Conservation (phyloP, 169 alveolate genomes). For the Plasmodium inui region DNA sequence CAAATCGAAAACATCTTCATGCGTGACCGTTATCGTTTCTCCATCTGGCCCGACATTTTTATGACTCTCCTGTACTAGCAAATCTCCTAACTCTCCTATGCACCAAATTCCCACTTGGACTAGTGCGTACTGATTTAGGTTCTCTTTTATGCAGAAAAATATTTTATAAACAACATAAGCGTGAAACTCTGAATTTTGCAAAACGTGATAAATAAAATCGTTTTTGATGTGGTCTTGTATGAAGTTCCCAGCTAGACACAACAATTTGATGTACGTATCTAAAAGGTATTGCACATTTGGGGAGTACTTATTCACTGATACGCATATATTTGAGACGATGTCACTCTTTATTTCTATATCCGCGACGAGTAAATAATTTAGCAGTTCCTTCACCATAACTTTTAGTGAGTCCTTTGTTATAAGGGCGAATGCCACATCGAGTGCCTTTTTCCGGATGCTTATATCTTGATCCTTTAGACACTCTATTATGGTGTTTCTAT, state of each 20-base stretch:
- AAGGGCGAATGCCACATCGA: slow-evolving; percentile 95
- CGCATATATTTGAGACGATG: slow-evolving; percentile 89
- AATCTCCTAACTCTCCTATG: slow-evolving; percentile 90
- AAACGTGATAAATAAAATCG: slow-evolving; percentile 85
- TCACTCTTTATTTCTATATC: slow-evolving; percentile 93
- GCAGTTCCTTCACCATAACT: slow-evolving; percentile 92
- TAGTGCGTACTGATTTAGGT: slow-evolving; percentile 90
- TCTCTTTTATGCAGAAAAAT: slow-evolving; percentile 86
- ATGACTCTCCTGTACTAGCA: slow-evolving; percentile 53
- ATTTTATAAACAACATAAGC: slow-evolving; percentile 88
- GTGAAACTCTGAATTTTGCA: slow-evolving; percentile 84
- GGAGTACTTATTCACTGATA: slow-evolving; percentile 88
- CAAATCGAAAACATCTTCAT: slow-evolving; percentile 72
- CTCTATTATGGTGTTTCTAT: slow-evolving; percentile 84
- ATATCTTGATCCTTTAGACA: slow-evolving; percentile 96
- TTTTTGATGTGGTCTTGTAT: slow-evolving; percentile 86
- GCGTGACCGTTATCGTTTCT: slow-evolving; percentile 53
- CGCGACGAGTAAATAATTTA: slow-evolving; percentile 91
- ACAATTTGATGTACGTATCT: slow-evolving; percentile 93
- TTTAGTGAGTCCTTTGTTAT: slow-evolving; percentile 93
- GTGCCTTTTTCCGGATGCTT: slow-evolving; percentile 95
- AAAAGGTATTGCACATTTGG: slow-evolving; percentile 88
- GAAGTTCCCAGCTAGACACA: slow-evolving; percentile 92
- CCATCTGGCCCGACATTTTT: slow-evolving; percentile 75
- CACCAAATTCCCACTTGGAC: slow-evolving; percentile 92